Evolutionary conservation across 2,329 filamentous ascomycete genomes (phyloP), one percentile per base, ranked within the genome.

Genomic region (Sarocladiaceae sp.): DNA sequence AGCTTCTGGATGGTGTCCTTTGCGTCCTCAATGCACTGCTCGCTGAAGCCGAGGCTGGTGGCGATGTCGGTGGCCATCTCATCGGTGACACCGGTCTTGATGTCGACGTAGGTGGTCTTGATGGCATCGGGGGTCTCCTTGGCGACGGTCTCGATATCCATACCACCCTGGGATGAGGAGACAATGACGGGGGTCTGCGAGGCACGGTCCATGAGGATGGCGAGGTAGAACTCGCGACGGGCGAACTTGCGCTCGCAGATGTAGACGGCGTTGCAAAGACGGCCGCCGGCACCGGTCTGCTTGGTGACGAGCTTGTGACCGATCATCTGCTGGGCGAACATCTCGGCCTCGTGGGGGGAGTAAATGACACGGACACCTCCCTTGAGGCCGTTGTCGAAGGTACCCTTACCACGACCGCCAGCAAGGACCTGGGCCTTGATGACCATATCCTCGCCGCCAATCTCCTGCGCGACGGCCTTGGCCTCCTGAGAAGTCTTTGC

Each of bases 191-290:
- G 93, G 53, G 80, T 77, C 73, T 97, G 93, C 43, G 85, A 83
- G 55, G 77, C 81, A 62, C 93, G 88, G 76, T 98, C 93, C 93
- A 98, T 97, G 59, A 98, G 83, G 61, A 98, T 85, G 61, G 93
- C 93, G 48, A 98, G 83, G 77, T 98, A 98, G 76, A 98, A 98
- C 72, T 98, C 93, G 64, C 93, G 85, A 56, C 93, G 89, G 58
- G 93, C 93, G 63, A 96, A 98, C 78, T 98, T 98, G 79, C 93
- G 90, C 80, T 98, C 93, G 73, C 91, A 95, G 66, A 98, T 97
- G 77, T 95, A 97, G 65, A 98, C 93, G 52, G 90, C 80, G 70
- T 87, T 97, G 80, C 93, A 98, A 65, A 95, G 81, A 67, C 93
- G 88, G 63, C 93, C 93, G 58, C 70, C 80, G 57, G 91, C 88